Evolutionary conservation across 345 rosid genomes (phyloP), one percentile per base, ranked within the genome.

Genomic region (Linum trigynum): DNA sequence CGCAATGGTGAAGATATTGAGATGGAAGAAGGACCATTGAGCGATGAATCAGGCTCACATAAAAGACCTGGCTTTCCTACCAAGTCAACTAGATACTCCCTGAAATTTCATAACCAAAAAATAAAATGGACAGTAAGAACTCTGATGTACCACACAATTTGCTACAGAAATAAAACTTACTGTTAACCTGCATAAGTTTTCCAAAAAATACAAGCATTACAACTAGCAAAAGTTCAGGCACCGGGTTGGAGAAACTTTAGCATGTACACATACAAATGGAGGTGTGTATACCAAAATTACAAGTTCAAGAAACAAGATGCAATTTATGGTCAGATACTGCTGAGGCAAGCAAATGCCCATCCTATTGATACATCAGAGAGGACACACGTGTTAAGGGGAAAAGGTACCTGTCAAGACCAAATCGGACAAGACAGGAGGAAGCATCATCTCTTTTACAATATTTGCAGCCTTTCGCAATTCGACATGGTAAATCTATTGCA

Each of bases 381-480:
- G 62, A 38, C 56, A 23, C 55, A 63, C 42, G 10, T 1, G 5
- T 11, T 3, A 38, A 65, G 3, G 2, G 43, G 63, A 16, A 45
- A 75, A 61, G 15, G 16, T 77, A 91, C 98, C 96, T 87, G 78
- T 95, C 96, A 79, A 84, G 81, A 71, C 94, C 95, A 80, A 89
- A 91, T 59, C 91, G 88, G 76, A 95, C 95, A 73, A 95, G 97
- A 79, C 99, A 90, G 9, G 99, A 95, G 60, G 99, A 77, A 70
- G 96, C 97, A 81, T 95, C 86, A 62, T 82, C 84, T 69, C 86
- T 79, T 67, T 75, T 85, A 71, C 99, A 95, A 79, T 91, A 89
- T 74, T 80, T 95, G 84, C 99, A 95, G 59, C 99, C 97, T 70
- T 84, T 95, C 23, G 94, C 99, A 79, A 91, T 89, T 64, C 99